Evolutionary conservation across 2,329 filamentous ascomycete species (phyloP).

Genomic region (Sordariomycetes sp.): DNA sequence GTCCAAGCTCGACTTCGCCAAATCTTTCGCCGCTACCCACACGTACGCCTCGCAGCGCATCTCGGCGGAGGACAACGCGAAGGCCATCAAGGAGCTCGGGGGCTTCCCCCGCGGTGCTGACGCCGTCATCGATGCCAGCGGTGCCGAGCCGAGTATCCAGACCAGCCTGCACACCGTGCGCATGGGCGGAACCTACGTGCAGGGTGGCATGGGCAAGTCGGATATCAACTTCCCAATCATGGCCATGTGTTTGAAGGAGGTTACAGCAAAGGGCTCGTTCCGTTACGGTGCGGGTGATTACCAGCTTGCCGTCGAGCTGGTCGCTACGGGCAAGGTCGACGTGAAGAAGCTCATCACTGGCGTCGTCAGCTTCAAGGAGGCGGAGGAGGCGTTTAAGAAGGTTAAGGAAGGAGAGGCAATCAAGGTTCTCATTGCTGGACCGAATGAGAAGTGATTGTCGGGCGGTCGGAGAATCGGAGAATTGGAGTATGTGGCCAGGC

Average conservation of each 20-base stretch:
- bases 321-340: constrained; percentile 63
- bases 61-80: constrained; percentile 64
- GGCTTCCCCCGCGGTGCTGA: constrained; percentile 62
- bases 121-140: constrained; percentile 71
- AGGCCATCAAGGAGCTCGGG: constrained; percentile 52
- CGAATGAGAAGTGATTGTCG: constrained; percentile 48
- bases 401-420: constrained; percentile 76
- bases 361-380: constrained; percentile 69
- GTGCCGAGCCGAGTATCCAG: constrained; percentile 72
- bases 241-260: constrained; percentile 81
- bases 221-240: constrained; percentile 91
- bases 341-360: constrained; percentile 76
- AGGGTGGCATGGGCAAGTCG: constrained; percentile 81
- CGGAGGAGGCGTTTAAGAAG: constrained; percentile 78
- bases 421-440: constrained; percentile 59
- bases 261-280: constrained; percentile 81
- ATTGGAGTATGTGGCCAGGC: neutral
- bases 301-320: constrained; percentile 68
- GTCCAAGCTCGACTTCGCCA: constrained; percentile 70
- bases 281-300: constrained; percentile 87
- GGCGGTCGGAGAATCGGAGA: neutral
- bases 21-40: constrained; percentile 62
- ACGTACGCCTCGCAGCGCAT: constrained; percentile 55
- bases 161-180: constrained; percentile 62
- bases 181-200: constrained; percentile 68